Conservation (phyloP, 139 green algal species). For the Trebouxia sp. region DNA sequence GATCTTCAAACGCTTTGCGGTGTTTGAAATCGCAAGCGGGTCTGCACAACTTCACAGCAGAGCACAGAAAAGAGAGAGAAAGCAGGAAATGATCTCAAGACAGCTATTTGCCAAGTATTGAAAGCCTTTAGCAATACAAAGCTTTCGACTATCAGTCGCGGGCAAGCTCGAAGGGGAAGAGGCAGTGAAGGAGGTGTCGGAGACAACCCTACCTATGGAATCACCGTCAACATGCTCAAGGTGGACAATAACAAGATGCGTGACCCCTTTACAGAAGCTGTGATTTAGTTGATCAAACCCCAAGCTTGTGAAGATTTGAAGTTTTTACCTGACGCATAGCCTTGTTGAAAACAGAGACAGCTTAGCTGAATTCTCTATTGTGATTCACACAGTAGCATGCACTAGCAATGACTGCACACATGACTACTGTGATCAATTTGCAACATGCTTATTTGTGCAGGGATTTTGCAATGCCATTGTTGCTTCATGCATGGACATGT, state of each 20-base stretch:
- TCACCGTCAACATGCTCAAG: conserved; percentile 17
- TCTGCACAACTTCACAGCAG: conserved; percentile 1
- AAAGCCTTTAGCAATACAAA: conserved; percentile 16
- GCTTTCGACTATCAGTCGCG: not conserved
- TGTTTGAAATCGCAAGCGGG: not conserved
- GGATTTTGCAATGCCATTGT: not conserved
- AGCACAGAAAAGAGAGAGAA: not conserved
- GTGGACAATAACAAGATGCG: not conserved
- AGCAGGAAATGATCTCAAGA: conserved; percentile 21
- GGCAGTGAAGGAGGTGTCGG: not conserved
- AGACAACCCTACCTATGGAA: conserved; percentile 3
- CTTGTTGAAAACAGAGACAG: not conserved
- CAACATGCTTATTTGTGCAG: not conserved
- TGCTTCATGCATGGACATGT: not conserved
- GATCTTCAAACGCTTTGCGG: conserved; percentile 1
- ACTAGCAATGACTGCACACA: not conserved
- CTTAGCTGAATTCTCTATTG: not conserved
- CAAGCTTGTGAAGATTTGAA: not conserved
- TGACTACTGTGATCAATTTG: not conserved
- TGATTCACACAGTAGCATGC: not conserved
- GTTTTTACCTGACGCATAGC: conserved; percentile 12
- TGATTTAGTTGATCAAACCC: conserved; percentile 19
- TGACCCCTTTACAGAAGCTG: conserved; percentile 17
- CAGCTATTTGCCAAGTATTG: conserved; percentile 18
- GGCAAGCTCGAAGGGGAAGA: conserved; percentile 11